Conservation (phyloP, 2,329 filamentous ascomycete genomes). For the Monosporascus ibericus region DNA sequence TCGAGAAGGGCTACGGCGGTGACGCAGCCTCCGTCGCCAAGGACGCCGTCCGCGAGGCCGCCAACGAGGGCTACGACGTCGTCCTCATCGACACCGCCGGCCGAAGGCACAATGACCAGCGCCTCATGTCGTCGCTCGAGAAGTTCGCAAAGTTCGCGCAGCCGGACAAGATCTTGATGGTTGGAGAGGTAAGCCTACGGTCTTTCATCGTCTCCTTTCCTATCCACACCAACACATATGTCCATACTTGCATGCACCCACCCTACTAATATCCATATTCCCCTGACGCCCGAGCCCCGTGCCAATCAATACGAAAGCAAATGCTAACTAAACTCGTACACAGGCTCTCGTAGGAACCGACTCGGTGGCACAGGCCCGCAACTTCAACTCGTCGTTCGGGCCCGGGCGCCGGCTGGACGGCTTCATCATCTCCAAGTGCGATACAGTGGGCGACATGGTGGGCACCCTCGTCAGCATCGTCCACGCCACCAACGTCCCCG, state of each 20-base stretch:
- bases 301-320: not conserved
- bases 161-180: slow-evolving; percentile 98
- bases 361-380: slow-evolving; percentile 88
- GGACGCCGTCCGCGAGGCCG: slow-evolving; percentile 80
- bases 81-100: slow-evolving; percentile 96
- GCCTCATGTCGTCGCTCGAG: slow-evolving; percentile 92
- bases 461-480: slow-evolving; percentile 94
- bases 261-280: not conserved
- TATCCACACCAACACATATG: not conserved
- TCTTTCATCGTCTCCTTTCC: too few relatives aligned
- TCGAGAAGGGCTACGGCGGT: slow-evolving; percentile 96
- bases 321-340: slow-evolving; percentile 10
- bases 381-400: slow-evolving; percentile 93
- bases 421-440: slow-evolving; percentile 97
- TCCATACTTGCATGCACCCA: not conserved
- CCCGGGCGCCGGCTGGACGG: slow-evolving; percentile 75
- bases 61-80: slow-evolving; percentile 75
- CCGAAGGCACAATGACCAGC: slow-evolving; percentile 87
- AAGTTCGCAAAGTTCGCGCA: slow-evolving; percentile 96
- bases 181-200: slow-evolving; percentile 50
- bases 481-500: slow-evolving; percentile 92
- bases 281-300: slow-evolving; percentile 3
- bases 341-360: slow-evolving; percentile 87
- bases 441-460: slow-evolving; percentile 99
- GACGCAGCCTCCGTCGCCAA: slow-evolving; percentile 93